A percentile compares a stretch with the other conserved stretches of the same genome.
phyloP scores from a whole-genome alignment of 805 yeast genomes.

The Saccharomycopsis fermentans region DNA sequence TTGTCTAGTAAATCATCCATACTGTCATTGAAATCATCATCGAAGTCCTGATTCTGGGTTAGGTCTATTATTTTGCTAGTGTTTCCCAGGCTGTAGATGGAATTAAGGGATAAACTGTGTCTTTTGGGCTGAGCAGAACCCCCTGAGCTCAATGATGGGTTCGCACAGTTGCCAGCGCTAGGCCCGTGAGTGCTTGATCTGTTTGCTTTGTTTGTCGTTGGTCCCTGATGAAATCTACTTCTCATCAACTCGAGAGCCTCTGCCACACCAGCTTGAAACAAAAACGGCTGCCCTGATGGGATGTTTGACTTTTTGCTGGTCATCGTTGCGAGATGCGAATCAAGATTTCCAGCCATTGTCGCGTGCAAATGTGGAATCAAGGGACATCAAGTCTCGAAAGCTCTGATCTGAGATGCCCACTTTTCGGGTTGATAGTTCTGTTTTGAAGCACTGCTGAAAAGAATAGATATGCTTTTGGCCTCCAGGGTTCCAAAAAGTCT shows the following conservation, averaged over 20 bases:
- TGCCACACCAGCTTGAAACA: background rate
- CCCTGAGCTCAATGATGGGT: background rate
- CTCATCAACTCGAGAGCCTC: background rate
- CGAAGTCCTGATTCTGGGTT: conserved; percentile 8
- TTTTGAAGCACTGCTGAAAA: too few species aligned
- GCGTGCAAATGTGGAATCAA: background rate
- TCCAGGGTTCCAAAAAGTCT: too few species aligned
- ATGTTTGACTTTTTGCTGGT: background rate
- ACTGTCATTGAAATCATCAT: conserved; percentile 14
- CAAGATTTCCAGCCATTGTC: background rate
- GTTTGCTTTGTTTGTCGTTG: background rate
- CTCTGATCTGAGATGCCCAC: too few species aligned
- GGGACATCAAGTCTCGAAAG: background rate
- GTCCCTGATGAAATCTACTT: background rate
- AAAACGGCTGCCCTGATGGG: background rate
- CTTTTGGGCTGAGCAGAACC: background rate
- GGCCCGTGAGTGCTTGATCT: background rate
- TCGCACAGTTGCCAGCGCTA: background rate
- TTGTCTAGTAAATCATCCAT: conserved; percentile 8
- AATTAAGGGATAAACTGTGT: background rate
- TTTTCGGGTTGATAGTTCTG: too few species aligned
- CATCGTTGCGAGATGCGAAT: background rate
- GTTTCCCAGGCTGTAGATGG: background rate
- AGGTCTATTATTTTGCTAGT: conserved; percentile 9
- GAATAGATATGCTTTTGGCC: too few species aligned